Evolutionary conservation across 176 grass and related monocot genomes (phyloP).

Genomic region (Lolium rigidum): DNA sequence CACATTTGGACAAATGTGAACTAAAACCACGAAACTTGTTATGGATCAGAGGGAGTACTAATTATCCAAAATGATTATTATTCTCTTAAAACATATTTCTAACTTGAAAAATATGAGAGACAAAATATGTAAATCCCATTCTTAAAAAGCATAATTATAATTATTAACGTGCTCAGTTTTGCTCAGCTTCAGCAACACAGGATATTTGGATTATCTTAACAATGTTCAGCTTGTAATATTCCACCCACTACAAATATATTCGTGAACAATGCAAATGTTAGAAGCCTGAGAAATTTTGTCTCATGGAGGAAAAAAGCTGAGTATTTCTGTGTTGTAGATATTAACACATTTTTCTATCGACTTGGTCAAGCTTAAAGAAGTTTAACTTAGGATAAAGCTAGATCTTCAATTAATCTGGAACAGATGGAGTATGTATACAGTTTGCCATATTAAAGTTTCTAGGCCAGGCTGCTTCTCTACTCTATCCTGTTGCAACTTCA

Average conservation of each 20-base stretch:
- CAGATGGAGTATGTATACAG: background rate
- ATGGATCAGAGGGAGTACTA: too few relatives aligned
- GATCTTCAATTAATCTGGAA: background rate
- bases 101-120: background rate
- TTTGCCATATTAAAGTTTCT: constrained; percentile 6
- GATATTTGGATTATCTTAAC: constrained; percentile 10
- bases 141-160: background rate
- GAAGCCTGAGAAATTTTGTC: background rate
- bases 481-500: background rate
- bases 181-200: background rate
- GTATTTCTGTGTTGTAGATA: too few relatives aligned
- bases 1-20: too few relatives aligned
- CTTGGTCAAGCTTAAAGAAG: too few relatives aligned
- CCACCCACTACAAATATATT: background rate
- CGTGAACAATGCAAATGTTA: background rate
- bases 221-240: background rate
- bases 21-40: too few relatives aligned
- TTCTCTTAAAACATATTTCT: constrained; percentile 13
- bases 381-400: too few relatives aligned
- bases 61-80: background rate
- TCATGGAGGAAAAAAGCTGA: background rate
- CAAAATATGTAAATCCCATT: background rate
- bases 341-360: too few relatives aligned
- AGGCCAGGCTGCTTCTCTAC: background rate
- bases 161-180: background rate